phyloP scores from a whole-genome alignment of 1,139 yeast genomes.

The Pichia sp. region DNA sequence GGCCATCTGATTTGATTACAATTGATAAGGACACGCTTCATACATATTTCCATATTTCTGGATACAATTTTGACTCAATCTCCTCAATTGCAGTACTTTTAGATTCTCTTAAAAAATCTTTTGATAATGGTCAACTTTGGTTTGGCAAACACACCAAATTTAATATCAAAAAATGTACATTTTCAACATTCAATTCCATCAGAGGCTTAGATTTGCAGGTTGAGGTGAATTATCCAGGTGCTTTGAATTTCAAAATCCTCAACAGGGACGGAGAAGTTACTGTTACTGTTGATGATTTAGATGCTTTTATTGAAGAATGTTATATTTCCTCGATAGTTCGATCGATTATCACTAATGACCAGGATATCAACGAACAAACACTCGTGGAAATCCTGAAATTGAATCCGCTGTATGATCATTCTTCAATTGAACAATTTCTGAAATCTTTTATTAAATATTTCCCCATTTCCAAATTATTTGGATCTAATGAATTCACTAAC shows the following conservation, averaged over 20 bases:
- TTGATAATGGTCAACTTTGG: constrained; percentile 48
- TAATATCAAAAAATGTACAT: constrained; percentile 50
- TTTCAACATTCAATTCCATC: constrained; percentile 62
- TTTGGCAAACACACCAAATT: constrained; percentile 47
- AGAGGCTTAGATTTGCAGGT: constrained; percentile 64
- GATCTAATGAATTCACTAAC: constrained; percentile 54
- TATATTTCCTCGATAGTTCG: constrained; percentile 52
- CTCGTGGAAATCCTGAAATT: constrained; percentile 55
- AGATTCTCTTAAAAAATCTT: constrained; percentile 43
- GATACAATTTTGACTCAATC: constrained; percentile 48
- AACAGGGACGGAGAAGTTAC: constrained; percentile 24
- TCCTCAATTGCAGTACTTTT: constrained; percentile 53
- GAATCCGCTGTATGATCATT: constrained; percentile 50
- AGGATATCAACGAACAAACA: constrained; percentile 49
- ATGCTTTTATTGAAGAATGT: constrained; percentile 48
- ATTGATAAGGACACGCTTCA: constrained; percentile 30
- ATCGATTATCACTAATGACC: constrained; percentile 33
- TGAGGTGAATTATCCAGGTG: constrained; percentile 58
- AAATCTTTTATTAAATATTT: constrained; percentile 42
- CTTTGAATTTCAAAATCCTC: constrained; percentile 30
- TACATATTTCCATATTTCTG: constrained; percentile 49
- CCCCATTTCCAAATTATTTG: constrained; percentile 48
- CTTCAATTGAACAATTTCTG: constrained; percentile 38
- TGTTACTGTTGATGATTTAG: constrained; percentile 24
- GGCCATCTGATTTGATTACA: constrained; percentile 53